Evolutionary conservation across 306 rosid genomes (phyloP).

Genomic region (Cicer cuneatum): DNA sequence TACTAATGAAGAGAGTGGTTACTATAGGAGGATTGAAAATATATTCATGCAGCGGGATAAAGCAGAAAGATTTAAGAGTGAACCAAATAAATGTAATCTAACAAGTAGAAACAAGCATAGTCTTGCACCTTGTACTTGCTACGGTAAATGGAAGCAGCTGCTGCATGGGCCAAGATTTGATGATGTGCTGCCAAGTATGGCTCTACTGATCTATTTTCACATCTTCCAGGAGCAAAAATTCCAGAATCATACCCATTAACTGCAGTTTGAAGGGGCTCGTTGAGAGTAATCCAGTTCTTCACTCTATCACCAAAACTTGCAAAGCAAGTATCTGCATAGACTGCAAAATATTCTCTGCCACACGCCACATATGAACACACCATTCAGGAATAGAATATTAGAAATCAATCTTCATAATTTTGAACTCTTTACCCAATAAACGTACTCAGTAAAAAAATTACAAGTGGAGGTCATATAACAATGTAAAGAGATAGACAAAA

Average conservation of each 20-base stretch:
- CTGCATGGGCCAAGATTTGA: conserved; percentile 89
- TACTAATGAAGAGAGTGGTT: background rate
- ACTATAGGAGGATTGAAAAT: background rate
- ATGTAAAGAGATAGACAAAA: background rate
- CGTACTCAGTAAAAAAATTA: background rate
- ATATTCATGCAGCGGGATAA: background rate
- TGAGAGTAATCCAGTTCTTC: conserved; percentile 83
- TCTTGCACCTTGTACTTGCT: conserved; percentile 77
- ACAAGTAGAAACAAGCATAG: conserved; percentile 9
- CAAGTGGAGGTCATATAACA: background rate
- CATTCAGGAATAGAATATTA: conserved; percentile 25
- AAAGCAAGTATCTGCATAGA: conserved; percentile 89
- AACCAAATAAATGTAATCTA: conserved; percentile 31
- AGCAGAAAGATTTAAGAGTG: conserved; percentile 15
- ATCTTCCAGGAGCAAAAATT: conserved; percentile 82
- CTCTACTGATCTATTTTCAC: conserved; percentile 61
- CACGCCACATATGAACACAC: conserved; percentile 43
- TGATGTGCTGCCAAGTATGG: conserved; percentile 85
- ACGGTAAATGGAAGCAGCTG: conserved; percentile 73
- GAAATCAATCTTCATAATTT: conserved; percentile 13
- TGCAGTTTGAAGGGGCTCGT: conserved; percentile 92
- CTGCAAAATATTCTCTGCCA: conserved; percentile 75
- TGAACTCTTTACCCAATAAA: background rate
- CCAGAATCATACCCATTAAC: conserved; percentile 72
- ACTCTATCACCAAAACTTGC: conserved; percentile 94